Base-by-base conservation (phyloP, 2,329 filamentous ascomycete species). In the Penicillium italicum region DNA sequence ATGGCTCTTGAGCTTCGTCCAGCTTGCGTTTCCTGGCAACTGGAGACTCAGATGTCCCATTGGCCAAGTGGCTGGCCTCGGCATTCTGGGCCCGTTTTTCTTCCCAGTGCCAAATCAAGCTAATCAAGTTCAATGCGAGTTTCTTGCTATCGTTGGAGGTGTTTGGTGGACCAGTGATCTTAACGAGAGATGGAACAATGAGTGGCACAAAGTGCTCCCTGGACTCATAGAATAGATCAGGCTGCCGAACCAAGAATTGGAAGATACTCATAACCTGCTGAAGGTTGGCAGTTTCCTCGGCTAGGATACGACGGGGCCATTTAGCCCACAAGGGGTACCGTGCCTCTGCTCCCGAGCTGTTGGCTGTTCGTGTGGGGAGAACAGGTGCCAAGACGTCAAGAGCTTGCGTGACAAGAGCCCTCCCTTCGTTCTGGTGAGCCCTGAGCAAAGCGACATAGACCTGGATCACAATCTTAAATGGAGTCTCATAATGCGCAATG, bases 261-360 rank as follows among this genome's bases (percentile, higher is more conserved):
- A 97, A 97, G 65, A 99, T 97, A 76, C 89, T 94, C 50, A 91
- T 96, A 77, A 97, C 88, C 75, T 97, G 94, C 73, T 96, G 92
- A 44, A 93, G 82, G 66, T 99, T 99, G 60, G 94, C 90, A 26
- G 90, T 92, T 73, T 99, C 94, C 70, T 99, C 95, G 4, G 91
- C 87, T 22, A 99, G 77, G 28, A 99, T 96, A 51, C 92, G 90
- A 40, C 93, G 85, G 30, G 94, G 92, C 62, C 92, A 90, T 61
- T 91, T 86, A 8, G 92, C 90, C 94, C 93, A 99, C 11, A 91
- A 80, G 3, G 90, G 89, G 62, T 83, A 82, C 62, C 90, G 88
- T 11, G 85, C 81, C 62, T 96, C 88, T 49, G 85, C 84, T 5
- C 82, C 80, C 8, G 82, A 79, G 33, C 83, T 71, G 43, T 66